These are phyloP conservation scores for Pythium apleroticum DNA, from an alignment of 352 stramenopile genomes.

Conservation along the genomic window DNA sequence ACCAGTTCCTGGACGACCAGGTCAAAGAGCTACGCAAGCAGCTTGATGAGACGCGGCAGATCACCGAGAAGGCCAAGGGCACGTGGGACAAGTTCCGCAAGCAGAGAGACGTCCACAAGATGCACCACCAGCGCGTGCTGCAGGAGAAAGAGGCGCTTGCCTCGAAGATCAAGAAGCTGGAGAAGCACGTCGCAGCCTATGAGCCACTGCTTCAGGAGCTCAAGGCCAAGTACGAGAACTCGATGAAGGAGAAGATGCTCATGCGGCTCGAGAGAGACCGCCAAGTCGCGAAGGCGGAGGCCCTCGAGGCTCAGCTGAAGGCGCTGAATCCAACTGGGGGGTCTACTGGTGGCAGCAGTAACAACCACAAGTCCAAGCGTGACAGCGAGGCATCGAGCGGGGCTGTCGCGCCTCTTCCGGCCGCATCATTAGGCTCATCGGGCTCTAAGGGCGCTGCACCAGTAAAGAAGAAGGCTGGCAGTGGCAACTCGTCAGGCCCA, in stretches of 20 bases:
- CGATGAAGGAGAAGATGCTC: constrained; percentile 98
- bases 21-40: constrained; percentile 82
- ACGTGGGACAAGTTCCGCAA: constrained; percentile 97
- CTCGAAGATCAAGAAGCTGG: constrained; percentile 89
- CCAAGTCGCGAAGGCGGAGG: constrained; percentile 84
- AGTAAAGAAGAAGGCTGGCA: constrained; percentile 38
- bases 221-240: constrained; percentile 92
- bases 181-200: constrained; percentile 90
- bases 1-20: constrained; percentile 91
- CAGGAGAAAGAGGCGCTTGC: constrained; percentile 95
- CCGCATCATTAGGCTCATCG: constrained; percentile 3
- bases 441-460: constrained; percentile 8
- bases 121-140: constrained; percentile 94
- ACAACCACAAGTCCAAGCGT: constrained; percentile 27
- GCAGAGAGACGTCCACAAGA: constrained; percentile 94
- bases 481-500: constrained; percentile 12
- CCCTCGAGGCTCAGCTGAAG: constrained; percentile 88
- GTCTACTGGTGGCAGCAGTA: constrained; percentile 5
- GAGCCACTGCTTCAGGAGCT: constrained; percentile 93
- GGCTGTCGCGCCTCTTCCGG: constrained; percentile 30
- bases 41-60: constrained; percentile 86
- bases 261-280: constrained; percentile 93
- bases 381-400: constrained; percentile 19
- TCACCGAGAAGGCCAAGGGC: constrained; percentile 88
- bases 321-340: constrained; percentile 19